Base-by-base conservation (phyloP, 2,329 filamentous ascomycete species). In the Chrysosporium queenslandicum region DNA sequence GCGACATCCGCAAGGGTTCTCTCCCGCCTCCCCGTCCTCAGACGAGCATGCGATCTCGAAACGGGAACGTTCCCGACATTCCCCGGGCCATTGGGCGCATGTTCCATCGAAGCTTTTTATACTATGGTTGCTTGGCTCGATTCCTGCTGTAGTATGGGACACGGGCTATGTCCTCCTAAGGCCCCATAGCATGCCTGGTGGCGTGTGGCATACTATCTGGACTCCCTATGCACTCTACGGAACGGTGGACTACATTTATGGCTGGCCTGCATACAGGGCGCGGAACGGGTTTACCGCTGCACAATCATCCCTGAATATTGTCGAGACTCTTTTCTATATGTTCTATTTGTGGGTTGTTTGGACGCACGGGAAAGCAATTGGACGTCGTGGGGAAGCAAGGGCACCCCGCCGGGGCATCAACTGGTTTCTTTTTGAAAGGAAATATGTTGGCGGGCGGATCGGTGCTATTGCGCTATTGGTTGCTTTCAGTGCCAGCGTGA, bases 101-200 rank as follows among this genome's bases (percentile, higher is more conserved):
- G 80, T 76, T 0, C 78, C 80, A 2, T 78, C 78, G 11, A 76
- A 76, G 48, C 63, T 81, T 11, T 73, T 79, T 20, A 76, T 87
- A 40, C 59, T 81, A 57, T 94, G 88, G 88, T 75, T 94, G 23
- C 68, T 76, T 54, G 58, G 91, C 56, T 89, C 86, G 18, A 71
- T 92, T 14, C 87, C 86, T 1, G 77, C 94, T 55, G 87, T 94
- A 46, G 63, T 80, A 47, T 94, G 89, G 89, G 89, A 95, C 71
- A 79, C 79, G 27, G 73, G 74, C 53, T 95, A 94, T 71, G 81
- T 94, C 36, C 74, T 94, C 43, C 72, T 86, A 50, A 86, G 89
- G 18, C 89, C 89, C 27, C 79, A 83, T 67, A 86, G 82, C 53
- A 92, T 95, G 86, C 80, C 83, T 0, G 86, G 87, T 59, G 88